phyloP scores from a whole-genome alignment of 1,139 yeast species.

The Kazachstania sp. region DNA sequence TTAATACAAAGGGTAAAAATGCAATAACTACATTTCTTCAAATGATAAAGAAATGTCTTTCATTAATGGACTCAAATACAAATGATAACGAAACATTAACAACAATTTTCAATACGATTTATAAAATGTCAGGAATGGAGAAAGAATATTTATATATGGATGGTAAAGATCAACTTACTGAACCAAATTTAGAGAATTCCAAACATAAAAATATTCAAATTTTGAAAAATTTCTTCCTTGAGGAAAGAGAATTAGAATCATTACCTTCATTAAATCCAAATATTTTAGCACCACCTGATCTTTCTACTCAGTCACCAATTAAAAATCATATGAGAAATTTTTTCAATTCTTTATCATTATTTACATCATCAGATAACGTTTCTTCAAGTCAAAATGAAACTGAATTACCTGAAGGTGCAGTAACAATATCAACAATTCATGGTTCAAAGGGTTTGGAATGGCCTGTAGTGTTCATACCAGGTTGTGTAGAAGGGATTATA shows the following conservation, averaged over 20 bases:
- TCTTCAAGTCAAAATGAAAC: conserved; percentile 9
- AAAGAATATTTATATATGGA: conserved; percentile 20
- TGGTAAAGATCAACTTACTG: conserved; percentile 20
- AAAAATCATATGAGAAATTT: conserved; percentile 41
- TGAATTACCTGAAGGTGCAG: conserved; percentile 18
- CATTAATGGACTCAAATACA: conserved; percentile 11
- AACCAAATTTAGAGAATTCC: conserved; percentile 19
- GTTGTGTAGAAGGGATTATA: conserved; percentile 52
- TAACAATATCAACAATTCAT: conserved; percentile 68
- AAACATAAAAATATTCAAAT: conserved; percentile 38
- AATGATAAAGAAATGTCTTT: conserved; percentile 21
- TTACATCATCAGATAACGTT: conserved; percentile 17
- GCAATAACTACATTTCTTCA: conserved; percentile 18
- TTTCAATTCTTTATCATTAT: conserved; percentile 53
- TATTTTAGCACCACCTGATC: background rate
- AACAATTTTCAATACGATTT: conserved; percentile 25
- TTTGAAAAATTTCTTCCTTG: conserved; percentile 38
- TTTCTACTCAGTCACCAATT: background rate
- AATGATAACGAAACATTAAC: conserved; percentile 18
- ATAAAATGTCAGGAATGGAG: conserved; percentile 26
- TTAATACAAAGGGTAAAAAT: conserved; percentile 17
- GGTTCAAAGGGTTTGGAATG: conserved; percentile 92
- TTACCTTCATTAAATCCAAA: background rate
- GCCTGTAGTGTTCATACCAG: conserved; percentile 84
- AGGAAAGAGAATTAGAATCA: conserved; percentile 14